Evolutionary conservation across 805 yeast species (phyloP), one percentile per base, ranked within the genome.

Genomic region (Clavispora fructus): DNA sequence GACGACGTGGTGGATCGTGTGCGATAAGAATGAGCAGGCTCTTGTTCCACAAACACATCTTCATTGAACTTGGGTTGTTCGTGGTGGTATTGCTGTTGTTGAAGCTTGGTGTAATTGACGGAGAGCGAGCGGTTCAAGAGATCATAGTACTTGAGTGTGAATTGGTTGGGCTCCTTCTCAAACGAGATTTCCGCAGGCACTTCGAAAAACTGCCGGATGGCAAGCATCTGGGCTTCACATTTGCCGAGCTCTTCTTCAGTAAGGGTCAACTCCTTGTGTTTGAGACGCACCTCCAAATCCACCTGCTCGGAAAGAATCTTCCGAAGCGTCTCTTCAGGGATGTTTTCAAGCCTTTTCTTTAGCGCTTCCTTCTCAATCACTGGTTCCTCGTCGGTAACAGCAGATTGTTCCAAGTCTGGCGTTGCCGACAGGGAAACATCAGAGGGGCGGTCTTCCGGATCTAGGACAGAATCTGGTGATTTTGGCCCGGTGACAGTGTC

Each of bases 231-330:
- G 1, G 83, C 71, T 56, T 80, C 82, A 30, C 82, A 78, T 51
- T 78, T 78, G 12, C 74, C 71, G 1, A 81, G 69, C 53, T 82
- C 87, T 35, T 72, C 71, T 44, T 78, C 75, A 1, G 80, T 68
- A 17, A 73, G 59, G 33, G 70, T 65, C 39, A 75, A 58, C 58
- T 83, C 87, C 47, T 76, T 72, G 60, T 82, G 84, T 45, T 79
- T 82, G 42, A 83, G 62, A 27, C 83, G 56, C 11, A 82, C 79
- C 53, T 82, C 87, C 39, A 82, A 57, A 57, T 82, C 83, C 16
- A 82, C 64, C 52, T 79, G 80, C 47, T 76, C 67, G 42, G 67
- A 60, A 39, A 73, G 58, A 32, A 68, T 61, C 40, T 39, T 47
- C 10, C 58, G 55, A 32, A 55, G 57, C 19, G 50, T 49, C 19